These are phyloP conservation scores for Cetraspora pellucida DNA, from an alignment of 192 early-diverging fungal genomes.

Conservation along the genomic window DNA sequence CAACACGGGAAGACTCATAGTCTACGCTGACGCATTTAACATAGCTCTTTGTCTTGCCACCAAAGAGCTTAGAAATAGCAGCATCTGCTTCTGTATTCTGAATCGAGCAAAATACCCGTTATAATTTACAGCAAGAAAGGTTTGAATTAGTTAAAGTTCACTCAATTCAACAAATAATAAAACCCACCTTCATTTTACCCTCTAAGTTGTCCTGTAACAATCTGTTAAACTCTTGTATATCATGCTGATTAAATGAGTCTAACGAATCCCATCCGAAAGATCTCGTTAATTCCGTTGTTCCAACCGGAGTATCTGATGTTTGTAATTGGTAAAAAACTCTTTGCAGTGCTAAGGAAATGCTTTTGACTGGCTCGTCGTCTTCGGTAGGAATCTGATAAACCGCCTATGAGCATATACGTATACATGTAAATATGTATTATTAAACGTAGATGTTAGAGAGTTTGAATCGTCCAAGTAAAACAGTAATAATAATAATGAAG, in stretches of 20 bases:
- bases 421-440: background rate
- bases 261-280: constrained; percentile 98
- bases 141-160: no score
- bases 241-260: constrained; percentile 97
- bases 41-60: constrained; percentile 97
- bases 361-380: constrained; percentile 84
- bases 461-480: no score
- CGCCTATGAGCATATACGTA: constrained; percentile 40
- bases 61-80: constrained; percentile 89
- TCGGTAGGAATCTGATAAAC: constrained; percentile 93
- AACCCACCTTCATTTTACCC: constrained; percentile 89
- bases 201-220: constrained; percentile 97
- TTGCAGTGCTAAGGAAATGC: constrained; percentile 88
- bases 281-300: constrained; percentile 93
- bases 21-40: constrained; percentile 94
- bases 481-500: no score
- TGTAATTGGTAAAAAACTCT: constrained; percentile 93
- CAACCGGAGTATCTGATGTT: constrained; percentile 68
- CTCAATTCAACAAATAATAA: background rate
- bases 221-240: constrained; percentile 98
- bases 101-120: no score
- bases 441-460: no score
- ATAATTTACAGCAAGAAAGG: no score
- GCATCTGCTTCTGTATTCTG: constrained; percentile 89
- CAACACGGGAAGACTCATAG: constrained; percentile 91